Base-by-base conservation (phyloP, 306 rosid genomes). In the Argentina anserina region DNA sequence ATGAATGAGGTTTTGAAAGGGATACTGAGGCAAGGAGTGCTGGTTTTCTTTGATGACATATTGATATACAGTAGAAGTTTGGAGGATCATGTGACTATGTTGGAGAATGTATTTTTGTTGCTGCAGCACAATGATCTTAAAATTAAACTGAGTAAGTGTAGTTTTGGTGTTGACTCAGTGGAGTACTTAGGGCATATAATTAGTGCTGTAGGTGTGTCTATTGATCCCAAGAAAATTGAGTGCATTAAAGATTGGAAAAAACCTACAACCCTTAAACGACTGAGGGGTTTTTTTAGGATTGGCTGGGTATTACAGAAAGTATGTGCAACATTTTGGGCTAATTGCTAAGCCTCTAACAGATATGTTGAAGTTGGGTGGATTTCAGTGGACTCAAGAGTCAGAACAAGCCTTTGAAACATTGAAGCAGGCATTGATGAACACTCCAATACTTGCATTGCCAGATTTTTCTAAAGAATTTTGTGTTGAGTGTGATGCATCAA, bases 81-180 rank as follows among this genome's bases (percentile, higher is more conserved):
- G 0, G 12, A 1, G 0, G 9, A 3, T 10, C 43, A 40, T 2
- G 1, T 40, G 12, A 3, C 0, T 2, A 12, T 8, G 1, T 2
- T 40, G 2, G 43, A 40, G 2, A 9, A 8, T 2, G 13, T 40
- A 9, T 9, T 40, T 1, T 0, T 1, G 0, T 5, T 1, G 2
- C 1, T 46, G 9, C 53, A 17, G 2, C 29, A 52, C 0, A 28
- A 52, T 21, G 9, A 21, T 4, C 0, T 52, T 0, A 21, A 52
- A 23, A 4, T 52, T 1, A 52, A 21, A 1, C 21, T 2, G 0
- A 20, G 28, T 3, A 52, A 52, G 12, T 52, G 59, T 2, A 52
- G 28, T 0, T 52, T 52, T 52, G 4, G 59, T 0, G 28, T 21
- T 0, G 0, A 3, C 1, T 1, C 2, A 7, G 29, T 52, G 0